These are phyloP conservation scores for Saccharomyces pastorianus DNA, from an alignment of 1,139 yeast species.

Conservation along the genomic window DNA sequence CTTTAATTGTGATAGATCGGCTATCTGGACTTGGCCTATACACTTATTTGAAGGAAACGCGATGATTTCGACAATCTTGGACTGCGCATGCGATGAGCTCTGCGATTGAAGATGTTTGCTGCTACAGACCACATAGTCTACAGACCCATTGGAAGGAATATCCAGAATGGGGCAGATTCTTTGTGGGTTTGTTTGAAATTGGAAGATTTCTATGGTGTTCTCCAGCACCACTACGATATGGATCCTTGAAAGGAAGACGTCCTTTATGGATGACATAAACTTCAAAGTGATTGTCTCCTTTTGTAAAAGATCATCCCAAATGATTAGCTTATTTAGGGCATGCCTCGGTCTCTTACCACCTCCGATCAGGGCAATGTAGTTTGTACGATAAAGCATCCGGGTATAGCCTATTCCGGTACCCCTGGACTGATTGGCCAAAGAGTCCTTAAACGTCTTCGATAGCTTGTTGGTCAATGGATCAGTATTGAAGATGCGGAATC, in stretches of 20 bases:
- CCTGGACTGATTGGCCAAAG: conserved; percentile 11
- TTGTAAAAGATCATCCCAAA: conserved; percentile 87
- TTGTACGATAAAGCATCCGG: conserved; percentile 81
- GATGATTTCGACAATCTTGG: conserved; percentile 13
- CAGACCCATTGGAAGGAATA: conserved; percentile 19
- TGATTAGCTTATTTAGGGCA: conserved; percentile 66
- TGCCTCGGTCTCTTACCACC: conserved; percentile 76
- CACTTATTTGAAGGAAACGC: conserved; percentile 23
- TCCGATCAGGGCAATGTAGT: conserved; percentile 81
- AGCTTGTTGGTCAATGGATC: conserved; percentile 82
- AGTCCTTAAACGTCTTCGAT: conserved; percentile 44
- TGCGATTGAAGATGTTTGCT: neutral
- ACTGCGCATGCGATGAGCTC: neutral
- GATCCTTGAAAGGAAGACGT: conserved; percentile 66
- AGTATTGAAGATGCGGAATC: conserved; percentile 76
- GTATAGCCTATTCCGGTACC: conserved; percentile 60
- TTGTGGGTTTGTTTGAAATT: conserved; percentile 73
- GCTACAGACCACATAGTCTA: conserved; percentile 20
- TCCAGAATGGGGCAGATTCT: conserved; percentile 48
- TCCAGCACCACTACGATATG: conserved; percentile 64
- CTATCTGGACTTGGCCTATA: conserved; percentile 71
- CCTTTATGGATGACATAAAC: conserved; percentile 64
- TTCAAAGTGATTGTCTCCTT: conserved; percentile 68
- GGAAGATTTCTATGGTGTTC: conserved; percentile 64
- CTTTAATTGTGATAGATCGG: conserved; percentile 56